Evolutionary conservation across 2,329 filamentous ascomycete species (phyloP), one percentile per base, ranked within the genome.

Genomic region (Arthrinium puccinioides): DNA sequence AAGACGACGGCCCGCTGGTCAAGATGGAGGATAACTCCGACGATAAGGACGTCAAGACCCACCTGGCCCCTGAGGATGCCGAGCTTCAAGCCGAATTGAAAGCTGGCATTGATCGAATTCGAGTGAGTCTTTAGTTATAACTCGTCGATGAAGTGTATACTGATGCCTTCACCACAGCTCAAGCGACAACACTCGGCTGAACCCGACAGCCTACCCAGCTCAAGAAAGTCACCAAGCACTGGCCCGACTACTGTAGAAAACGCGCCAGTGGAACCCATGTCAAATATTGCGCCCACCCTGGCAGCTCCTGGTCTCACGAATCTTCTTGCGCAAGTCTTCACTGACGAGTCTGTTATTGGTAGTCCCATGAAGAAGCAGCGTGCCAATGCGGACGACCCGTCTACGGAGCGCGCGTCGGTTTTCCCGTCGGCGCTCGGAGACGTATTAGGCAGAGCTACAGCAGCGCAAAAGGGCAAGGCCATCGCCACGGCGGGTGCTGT

Each of bases 151-250:
- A n/a, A n/a, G n/a, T n/a, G 7, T 33, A 13, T 33, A 6, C 31
- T 33, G 21, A 33, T n/a, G n/a, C 20, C 31, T 15, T 23, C 13
- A 5, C 23, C 47, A 29, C 28, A 89, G 85, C 77, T 90, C 44
- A 90, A 90, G 69, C 76, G 85, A 46, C 82, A 84, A 46, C 84
- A 87, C 56, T 89, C 85, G 9, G 76, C 74, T 26, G 85, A 88
- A 35, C 80, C 79, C 9, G 67, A 83, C 15, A 69, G 67, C 51
- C 54, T 57, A 46, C 44, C 54, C 44, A 53, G 62, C 27, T 57
- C 62, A 36, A 61, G 66, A 32, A 67, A 74, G 40, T 66, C 72
- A 39, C 60, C 68, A 23, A 61, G 60, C 40, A 56, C 62, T 25
- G 67, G 61, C 9, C 63, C 66, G 43, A 53, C 58, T 21, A 50